Percentiles rank a stretch among this genome's conserved stretches.
These are phyloP conservation scores for Funneliformis mosseae DNA, from an alignment of 192 early-diverging fungal species.

Conservation along the genomic window DNA sequence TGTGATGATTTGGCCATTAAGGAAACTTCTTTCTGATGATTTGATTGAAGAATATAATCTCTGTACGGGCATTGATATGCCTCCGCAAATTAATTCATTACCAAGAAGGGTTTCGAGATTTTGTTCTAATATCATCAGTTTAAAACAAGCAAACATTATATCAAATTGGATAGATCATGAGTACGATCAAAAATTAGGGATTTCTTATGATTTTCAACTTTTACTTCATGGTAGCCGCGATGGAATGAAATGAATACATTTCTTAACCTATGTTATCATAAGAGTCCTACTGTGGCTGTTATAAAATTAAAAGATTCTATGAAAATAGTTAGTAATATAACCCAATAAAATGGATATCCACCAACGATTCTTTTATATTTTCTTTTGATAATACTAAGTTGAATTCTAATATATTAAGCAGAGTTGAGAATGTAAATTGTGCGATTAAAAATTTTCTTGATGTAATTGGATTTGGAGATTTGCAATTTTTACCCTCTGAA, in stretches of 20 bases:
- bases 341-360: neutral
- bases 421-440: neutral
- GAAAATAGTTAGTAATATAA: neutral
- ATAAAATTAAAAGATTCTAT: neutral
- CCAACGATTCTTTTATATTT: neutral
- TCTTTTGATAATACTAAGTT: neutral
- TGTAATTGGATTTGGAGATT: neutral
- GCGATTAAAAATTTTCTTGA: neutral
- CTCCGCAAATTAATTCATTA: neutral
- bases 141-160: neutral
- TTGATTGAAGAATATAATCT: neutral
- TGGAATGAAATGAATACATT: neutral
- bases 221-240: neutral
- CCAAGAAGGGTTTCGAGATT: neutral
- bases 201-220: neutral
- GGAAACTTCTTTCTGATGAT: neutral
- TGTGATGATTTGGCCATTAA: constrained; percentile 1
- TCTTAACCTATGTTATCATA: neutral
- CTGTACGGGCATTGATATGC: neutral
- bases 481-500: neutral
- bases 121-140: neutral
- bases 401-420: neutral
- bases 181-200: neutral
- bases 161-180: neutral
- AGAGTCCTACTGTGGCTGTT: neutral